Percentiles rank a stretch among this genome's conserved stretches.
Evolutionary conservation across 805 yeast genomes (phyloP).

Genomic region (Ogataea degrootiae): DNA sequence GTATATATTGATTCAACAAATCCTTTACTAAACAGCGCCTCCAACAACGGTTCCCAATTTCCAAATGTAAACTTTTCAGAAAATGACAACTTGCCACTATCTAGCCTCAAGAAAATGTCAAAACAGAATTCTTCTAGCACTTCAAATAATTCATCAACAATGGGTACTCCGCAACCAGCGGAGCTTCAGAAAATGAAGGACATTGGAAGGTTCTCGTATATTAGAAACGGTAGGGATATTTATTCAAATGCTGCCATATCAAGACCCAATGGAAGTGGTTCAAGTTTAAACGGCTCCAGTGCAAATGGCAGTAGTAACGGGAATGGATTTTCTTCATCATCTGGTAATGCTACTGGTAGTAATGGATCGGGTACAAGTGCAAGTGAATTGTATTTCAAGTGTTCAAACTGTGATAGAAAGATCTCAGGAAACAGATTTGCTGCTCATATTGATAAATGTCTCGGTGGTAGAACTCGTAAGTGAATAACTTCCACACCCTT

Average conservation of each 20-base stretch:
- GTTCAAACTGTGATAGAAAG: conserved; percentile 78
- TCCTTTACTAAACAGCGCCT: conserved; percentile 1
- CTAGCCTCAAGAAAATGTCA: conserved; percentile 9
- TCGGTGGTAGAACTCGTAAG: conserved; percentile 63
- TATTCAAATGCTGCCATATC: conserved; percentile 16
- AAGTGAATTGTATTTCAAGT: conserved; percentile 53
- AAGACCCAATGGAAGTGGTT: neutral
- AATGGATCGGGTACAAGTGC: conserved; percentile 9
- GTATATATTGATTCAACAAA: conserved; percentile 18
- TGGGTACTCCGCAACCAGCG: conserved; percentile 21
- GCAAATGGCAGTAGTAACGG: conserved; percentile 6
- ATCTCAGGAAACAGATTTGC: conserved; percentile 92
- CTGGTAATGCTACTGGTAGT: conserved; percentile 5
- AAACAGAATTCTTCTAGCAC: conserved; percentile 7
- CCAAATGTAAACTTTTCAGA: neutral
- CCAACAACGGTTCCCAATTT: neutral
- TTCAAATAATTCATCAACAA: conserved; percentile 13
- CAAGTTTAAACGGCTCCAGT: too few species aligned
- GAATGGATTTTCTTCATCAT: neutral
- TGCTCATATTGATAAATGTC: conserved; percentile 85
- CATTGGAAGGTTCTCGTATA: conserved; percentile 26
- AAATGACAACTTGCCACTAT: conserved; percentile 4
- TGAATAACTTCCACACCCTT: conserved; percentile 8
- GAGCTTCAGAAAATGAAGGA: conserved; percentile 18
- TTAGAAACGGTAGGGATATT: conserved; percentile 29